phyloP scores from a whole-genome alignment of 2,329 filamentous ascomycete genomes.

The Trichophyton equinum region DNA sequence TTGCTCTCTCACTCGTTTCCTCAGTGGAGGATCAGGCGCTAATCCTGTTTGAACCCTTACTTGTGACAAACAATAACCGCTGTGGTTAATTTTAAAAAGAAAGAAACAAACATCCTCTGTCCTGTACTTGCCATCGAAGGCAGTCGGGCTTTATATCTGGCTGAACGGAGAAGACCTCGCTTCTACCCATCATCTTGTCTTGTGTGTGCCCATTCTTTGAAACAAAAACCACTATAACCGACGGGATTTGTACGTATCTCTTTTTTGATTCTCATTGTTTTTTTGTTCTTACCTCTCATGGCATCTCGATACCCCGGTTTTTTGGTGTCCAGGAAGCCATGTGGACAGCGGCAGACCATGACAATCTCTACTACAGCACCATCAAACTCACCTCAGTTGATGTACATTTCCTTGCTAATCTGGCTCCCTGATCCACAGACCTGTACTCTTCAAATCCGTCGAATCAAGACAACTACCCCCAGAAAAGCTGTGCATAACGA shows the following conservation, averaged over 20 bases:
- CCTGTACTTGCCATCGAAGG: slow-evolving; percentile 20
- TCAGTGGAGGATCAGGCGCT: background rate
- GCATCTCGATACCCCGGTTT: background rate
- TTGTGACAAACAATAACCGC: slow-evolving; percentile 4
- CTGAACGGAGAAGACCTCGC: slow-evolving; percentile 1
- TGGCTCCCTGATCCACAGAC: slow-evolving; percentile 27
- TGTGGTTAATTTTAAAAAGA: background rate
- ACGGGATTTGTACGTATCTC: slow-evolving; percentile 17
- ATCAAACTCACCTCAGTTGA: background rate
- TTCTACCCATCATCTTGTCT: slow-evolving; percentile 2
- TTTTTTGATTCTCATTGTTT: slow-evolving; percentile 11
- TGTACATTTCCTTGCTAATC: slow-evolving; percentile 27
- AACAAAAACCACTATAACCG: slow-evolving; percentile 3
- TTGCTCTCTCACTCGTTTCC: background rate
- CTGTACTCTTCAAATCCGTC: slow-evolving; percentile 30
- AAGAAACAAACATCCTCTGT: slow-evolving; percentile 4
- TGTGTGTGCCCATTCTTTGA: slow-evolving; percentile 3
- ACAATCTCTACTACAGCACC: background rate
- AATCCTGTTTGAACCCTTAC: slow-evolving; percentile 7
- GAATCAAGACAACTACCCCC: slow-evolving; percentile 14
- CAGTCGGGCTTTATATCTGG: slow-evolving; percentile 13
- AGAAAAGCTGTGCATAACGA: slow-evolving; percentile 30
- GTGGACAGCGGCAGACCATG: background rate
- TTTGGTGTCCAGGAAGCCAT: background rate
- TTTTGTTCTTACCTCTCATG: background rate